phyloP scores from a whole-genome alignment of 345 rosid genomes.

The Turnera subulata region DNA sequence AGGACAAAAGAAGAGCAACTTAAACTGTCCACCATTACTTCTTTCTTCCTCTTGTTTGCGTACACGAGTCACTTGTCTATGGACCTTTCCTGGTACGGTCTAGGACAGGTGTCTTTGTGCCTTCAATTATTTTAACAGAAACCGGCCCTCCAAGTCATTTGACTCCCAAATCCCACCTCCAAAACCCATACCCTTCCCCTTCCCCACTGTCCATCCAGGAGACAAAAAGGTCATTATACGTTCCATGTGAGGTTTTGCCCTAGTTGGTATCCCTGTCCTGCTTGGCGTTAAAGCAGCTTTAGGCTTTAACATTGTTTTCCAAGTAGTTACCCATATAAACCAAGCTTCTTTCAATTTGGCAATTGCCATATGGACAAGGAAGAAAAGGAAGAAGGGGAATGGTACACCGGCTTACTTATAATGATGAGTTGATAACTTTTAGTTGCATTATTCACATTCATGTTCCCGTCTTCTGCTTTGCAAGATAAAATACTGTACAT shows the following conservation, averaged over 20 bases:
- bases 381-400: too few relatives aligned
- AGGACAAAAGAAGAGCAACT: neutral
- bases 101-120: constrained; percentile 18
- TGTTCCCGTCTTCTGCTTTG: too few relatives aligned
- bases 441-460: too few relatives aligned
- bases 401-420: too few relatives aligned
- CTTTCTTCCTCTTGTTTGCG: constrained; percentile 5
- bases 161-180: neutral
- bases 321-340: too few relatives aligned
- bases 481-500: too few relatives aligned
- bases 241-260: neutral
- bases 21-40: constrained; percentile 15
- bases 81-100: constrained; percentile 8
- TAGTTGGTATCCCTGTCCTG: too few relatives aligned
- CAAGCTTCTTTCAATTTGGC: too few relatives aligned
- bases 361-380: too few relatives aligned
- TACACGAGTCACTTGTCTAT: constrained; percentile 11
- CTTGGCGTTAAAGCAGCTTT: too few relatives aligned
- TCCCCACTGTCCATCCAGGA: neutral
- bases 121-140: neutral
- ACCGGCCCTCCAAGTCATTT: neutral
- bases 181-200: neutral
- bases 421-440: too few relatives aligned
- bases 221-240: neutral
- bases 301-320: too few relatives aligned